These are phyloP conservation scores for Sabuloglossum arenarium DNA, from an alignment of 495 filamentous ascomycete species.

Conservation along the genomic window DNA sequence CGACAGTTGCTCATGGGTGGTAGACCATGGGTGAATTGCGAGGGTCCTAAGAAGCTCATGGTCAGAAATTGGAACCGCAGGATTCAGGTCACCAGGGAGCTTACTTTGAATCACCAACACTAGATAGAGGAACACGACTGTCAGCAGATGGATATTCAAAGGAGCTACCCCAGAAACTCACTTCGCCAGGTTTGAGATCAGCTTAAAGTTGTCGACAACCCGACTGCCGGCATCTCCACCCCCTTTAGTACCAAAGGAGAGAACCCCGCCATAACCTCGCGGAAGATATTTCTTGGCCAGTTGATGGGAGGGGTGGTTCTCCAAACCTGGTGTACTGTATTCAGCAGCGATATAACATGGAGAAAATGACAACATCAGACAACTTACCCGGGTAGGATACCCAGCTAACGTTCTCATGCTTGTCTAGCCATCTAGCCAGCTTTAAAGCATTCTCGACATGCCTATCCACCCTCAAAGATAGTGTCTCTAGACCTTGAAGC, in stretches of 20 bases:
- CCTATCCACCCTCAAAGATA: slow-evolving; percentile 67
- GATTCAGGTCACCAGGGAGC: slow-evolving; percentile 1
- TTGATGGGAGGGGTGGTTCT: slow-evolving; percentile 60
- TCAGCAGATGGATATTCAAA: neutral
- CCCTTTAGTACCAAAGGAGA: slow-evolving; percentile 87
- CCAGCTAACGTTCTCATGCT: slow-evolving; percentile 71
- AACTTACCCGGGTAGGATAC: slow-evolving; percentile 53
- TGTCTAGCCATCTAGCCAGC: slow-evolving; percentile 68
- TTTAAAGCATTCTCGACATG: slow-evolving; percentile 72
- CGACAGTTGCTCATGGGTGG: slow-evolving; percentile 83
- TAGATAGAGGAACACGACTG: neutral
- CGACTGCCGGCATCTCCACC: slow-evolving; percentile 60
- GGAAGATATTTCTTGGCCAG: slow-evolving; percentile 77
- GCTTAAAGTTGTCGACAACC: slow-evolving; percentile 85
- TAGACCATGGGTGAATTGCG: slow-evolving; percentile 91
- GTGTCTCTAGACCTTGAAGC: slow-evolving; percentile 73
- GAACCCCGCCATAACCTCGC: slow-evolving; percentile 75
- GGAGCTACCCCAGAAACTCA: slow-evolving; percentile 6
- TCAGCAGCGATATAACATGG: neutral
- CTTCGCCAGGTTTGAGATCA: slow-evolving; percentile 81
- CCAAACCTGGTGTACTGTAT: slow-evolving; percentile 30
- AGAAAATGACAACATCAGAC: neutral
- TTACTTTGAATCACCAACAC: slow-evolving; percentile 53
- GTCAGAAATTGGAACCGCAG: neutral
- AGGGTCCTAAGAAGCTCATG: slow-evolving; percentile 41